Evolutionary conservation across 129 eudicot species (phyloP), one percentile per base, ranked within the genome.

Genomic region (Arctium lappa): DNA sequence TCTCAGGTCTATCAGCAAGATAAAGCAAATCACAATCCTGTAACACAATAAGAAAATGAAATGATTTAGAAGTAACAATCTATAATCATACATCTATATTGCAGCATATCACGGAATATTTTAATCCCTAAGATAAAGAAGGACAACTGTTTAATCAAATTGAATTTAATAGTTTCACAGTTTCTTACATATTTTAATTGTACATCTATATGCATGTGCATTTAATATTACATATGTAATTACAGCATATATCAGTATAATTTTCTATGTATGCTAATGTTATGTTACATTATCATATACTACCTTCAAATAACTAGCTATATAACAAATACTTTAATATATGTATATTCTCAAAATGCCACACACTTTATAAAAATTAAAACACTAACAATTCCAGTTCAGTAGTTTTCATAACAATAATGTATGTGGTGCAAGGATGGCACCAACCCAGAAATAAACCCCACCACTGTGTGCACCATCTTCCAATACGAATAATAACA

Each of bases 11-110:
- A 82, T 90, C 98, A 60, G 74, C 83, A 50, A 93, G 90, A 88
- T 91, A 96, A 80, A 96, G 99, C 91, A 96, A 78, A 80, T 91
- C 97, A 77, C 99, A 96, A 80, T 93, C 98, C 99, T 95, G 97
- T 72, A 77, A 69, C 15, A 84, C 66, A 72, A 81, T 44, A 18
- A 33, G 73, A 72, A 66, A n/a, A 63, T 73, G 0, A 66, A 62
- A 78, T 22, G 38, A 48, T 44, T 48, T n/a, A n/a, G n/a, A n/a
- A n/a, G n/a, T n/a, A 12, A 65, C 30, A 30, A 15, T 34, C 27
- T 29, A 33, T 13, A 72, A 18, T 15, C 27, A 69, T 79, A 68
- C 74, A 62, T 62, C 10, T 50, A 80, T 31, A 71, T 4, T 11
- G 53, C 37, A 70, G 76, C 77, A 80, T 70, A 16, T 44, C 83